These are phyloP conservation scores for Favolaschia claudopus DNA, from an alignment of 768 basidiomycete genomes.

Conservation along the genomic window DNA sequence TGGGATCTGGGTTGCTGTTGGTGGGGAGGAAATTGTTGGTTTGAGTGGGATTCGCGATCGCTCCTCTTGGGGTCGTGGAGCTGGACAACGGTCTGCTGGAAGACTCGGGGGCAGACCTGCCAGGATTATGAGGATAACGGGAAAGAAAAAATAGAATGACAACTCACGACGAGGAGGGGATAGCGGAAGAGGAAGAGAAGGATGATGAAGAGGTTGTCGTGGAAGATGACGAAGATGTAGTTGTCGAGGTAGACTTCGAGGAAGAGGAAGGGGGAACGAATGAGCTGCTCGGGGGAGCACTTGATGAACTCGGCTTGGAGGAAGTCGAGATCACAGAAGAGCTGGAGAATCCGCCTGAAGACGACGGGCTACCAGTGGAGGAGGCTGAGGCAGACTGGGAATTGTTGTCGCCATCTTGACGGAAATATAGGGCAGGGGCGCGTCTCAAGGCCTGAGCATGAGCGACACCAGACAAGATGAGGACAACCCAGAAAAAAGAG, in stretches of 20 bases:
- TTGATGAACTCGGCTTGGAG: not conserved
- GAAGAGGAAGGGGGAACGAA: too few species aligned
- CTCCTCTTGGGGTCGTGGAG: not conserved
- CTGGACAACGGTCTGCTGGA: not conserved
- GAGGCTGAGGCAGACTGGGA: not conserved
- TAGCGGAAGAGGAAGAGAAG: not conserved
- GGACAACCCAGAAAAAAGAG: not conserved
- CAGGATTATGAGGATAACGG: not conserved
- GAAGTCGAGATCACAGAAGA: not conserved
- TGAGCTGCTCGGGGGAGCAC: too few species aligned
- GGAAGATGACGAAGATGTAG: not conserved
- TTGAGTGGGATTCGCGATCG: not conserved
- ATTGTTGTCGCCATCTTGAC: not conserved
- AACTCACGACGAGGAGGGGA: not conserved
- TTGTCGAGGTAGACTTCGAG: not conserved
- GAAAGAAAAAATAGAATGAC: not conserved
- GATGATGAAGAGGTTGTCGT: not conserved
- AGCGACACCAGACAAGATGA: not conserved
- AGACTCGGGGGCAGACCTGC: not conserved
- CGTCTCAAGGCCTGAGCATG: not conserved
- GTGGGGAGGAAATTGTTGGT: not conserved
- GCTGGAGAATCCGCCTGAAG: not conserved
- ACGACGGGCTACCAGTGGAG: not conserved
- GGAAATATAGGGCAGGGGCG: not conserved
- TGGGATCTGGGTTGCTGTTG: slow-evolving; percentile 2